Conservation (phyloP, 1,139 yeast species). For the Nadsonia commutata region DNA sequence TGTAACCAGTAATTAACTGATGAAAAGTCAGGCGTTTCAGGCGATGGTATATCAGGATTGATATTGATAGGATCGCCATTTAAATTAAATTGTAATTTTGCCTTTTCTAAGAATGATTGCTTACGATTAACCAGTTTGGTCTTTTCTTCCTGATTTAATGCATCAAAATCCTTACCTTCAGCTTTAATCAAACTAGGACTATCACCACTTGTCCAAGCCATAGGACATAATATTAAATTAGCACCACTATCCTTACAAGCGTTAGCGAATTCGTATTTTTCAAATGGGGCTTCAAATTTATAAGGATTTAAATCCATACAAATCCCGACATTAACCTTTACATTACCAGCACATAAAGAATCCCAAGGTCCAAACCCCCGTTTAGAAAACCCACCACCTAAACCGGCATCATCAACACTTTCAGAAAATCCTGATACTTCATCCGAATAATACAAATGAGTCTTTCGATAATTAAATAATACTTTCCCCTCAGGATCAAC, state of each 20-base stretch:
- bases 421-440: conserved; percentile 69
- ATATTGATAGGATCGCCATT: neutral
- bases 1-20: conserved; percentile 53
- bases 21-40: conserved; percentile 24
- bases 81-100: neutral
- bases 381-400: conserved; percentile 10
- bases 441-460: conserved; percentile 68
- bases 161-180: conserved; percentile 9
- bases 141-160: conserved; percentile 6
- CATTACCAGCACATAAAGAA: conserved; percentile 7
- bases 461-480: conserved; percentile 58
- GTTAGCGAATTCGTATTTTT: conserved; percentile 53
- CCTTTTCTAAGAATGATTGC: neutral
- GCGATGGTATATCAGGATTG: neutral
- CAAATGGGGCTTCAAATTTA: conserved; percentile 66
- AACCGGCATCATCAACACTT: conserved; percentile 32
- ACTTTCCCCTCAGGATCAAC: conserved; percentile 44
- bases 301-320: conserved; percentile 93
- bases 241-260: conserved; percentile 36
- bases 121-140: neutral
- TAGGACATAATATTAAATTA: conserved; percentile 56
- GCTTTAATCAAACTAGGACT: conserved; percentile 16
- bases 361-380: conserved; percentile 2
- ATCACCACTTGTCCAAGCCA: conserved; percentile 67
- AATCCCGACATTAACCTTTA: conserved; percentile 53